Conservation (phyloP, 805 yeast genomes). For the Zygosaccharomyces bisporus region DNA sequence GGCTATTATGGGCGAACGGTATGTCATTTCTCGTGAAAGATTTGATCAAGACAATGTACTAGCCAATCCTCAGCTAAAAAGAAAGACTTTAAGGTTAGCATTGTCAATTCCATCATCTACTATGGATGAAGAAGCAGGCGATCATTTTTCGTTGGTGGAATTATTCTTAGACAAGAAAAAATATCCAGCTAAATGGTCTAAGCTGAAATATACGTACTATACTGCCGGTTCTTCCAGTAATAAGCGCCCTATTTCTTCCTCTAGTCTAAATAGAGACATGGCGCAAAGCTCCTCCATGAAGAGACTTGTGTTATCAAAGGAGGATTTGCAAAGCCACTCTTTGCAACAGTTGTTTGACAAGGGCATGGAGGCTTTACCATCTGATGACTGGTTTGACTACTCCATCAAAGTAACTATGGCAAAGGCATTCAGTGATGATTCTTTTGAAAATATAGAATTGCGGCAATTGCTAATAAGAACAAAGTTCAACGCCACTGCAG, state of each 20-base stretch:
- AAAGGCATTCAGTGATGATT: slow-evolving; percentile 62
- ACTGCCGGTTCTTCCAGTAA: slow-evolving; percentile 21
- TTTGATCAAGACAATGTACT: slow-evolving; percentile 26
- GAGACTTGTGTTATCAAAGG: slow-evolving; percentile 50
- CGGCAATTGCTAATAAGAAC: slow-evolving; percentile 58
- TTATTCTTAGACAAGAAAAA: slow-evolving; percentile 42
- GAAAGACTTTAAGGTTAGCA: slow-evolving; percentile 51
- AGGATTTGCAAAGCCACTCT: slow-evolving; percentile 50
- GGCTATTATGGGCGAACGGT: slow-evolving; percentile 57
- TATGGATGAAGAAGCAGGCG: slow-evolving; percentile 35
- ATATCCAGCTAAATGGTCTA: slow-evolving; percentile 55
- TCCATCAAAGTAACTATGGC: slow-evolving; percentile 59
- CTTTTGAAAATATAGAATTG: slow-evolving; percentile 49
- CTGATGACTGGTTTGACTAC: slow-evolving; percentile 60
- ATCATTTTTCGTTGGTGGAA: slow-evolving; percentile 46
- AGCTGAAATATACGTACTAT: slow-evolving; percentile 52
- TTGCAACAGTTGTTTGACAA: slow-evolving; percentile 61
- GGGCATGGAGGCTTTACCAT: slow-evolving; percentile 55
- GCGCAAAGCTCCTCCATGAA: slow-evolving; percentile 36
- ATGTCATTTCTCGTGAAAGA: slow-evolving; percentile 39
- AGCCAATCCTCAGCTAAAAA: slow-evolving; percentile 37
- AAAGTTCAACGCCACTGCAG: slow-evolving; percentile 65
- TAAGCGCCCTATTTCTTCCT: slow-evolving; percentile 1
- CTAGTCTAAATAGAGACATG: slow-evolving; percentile 33
- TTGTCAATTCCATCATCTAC: slow-evolving; percentile 50